Evolutionary conservation across 2,329 filamentous ascomycete genomes (phyloP), one percentile per base, ranked within the genome.

Genomic region (Ceratocystis colombiana): DNA sequence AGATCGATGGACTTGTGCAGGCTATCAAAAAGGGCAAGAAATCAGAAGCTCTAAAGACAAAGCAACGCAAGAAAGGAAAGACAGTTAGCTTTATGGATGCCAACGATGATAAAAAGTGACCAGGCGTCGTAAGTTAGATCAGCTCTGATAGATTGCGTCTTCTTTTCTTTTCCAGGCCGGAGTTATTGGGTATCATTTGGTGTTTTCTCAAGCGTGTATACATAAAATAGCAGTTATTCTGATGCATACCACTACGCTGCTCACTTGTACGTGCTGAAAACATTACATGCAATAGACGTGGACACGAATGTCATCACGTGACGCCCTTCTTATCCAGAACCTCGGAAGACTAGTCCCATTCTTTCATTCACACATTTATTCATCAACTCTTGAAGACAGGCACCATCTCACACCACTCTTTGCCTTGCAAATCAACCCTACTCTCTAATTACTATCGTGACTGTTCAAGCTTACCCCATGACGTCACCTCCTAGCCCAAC

Each of bases 1-100:
- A 76, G 62, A 71, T 77, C 66, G 72, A 73, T 67, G 68, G 73
- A 1, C 71, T 80, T 6, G 72, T 79, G 0, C 71, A 75, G 22
- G 70, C 74, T 3, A 77, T 77, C 63, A 75, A 77, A 70, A 73
- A 72, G 44, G 73, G 77, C 50, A 72, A 71, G 53, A 70, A 71
- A 5, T 71, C 72, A 1, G 74, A 76, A 61, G 71, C 74, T 61
- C 70, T 74, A 4, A 73, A 67, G 46, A 61, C 66, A n/a, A 71
- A 71, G 64, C 69, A 70, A 45, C 74, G 71, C 68, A 72, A 69
- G 70, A 73, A 73, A 68, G 69, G 68, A 65, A 73, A 71, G 68
- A 72, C 46, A 5, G 66, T 68, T 22, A 68, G 66, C 33, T 68
- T 68, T 15, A 68, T 68, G 61, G 66, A 68, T 7, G 20, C 46